Conservation (phyloP, 345 rosid genomes). For the Lepidium sativum region DNA sequence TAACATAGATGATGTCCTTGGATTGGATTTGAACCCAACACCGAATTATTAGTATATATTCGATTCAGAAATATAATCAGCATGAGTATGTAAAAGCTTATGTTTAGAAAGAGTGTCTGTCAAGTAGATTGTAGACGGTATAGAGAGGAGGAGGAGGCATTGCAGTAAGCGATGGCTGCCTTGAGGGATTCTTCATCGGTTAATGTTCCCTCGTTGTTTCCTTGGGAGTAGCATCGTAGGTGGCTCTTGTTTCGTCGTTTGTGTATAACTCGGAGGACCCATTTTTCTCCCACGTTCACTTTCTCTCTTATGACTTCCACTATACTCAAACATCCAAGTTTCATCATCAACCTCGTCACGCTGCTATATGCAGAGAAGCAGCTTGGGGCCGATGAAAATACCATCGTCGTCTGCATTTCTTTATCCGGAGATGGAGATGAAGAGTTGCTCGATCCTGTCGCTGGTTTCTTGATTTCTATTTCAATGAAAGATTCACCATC, state of each 20-base stretch:
- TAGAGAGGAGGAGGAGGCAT: slow-evolving; percentile 1
- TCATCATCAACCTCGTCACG: slow-evolving; percentile 16
- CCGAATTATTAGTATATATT: neutral
- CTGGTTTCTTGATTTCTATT: slow-evolving; percentile 9
- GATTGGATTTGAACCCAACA: neutral
- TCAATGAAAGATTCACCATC: slow-evolving; percentile 18
- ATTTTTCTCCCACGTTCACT: slow-evolving; percentile 20
- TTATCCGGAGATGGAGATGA: neutral
- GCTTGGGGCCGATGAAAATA: slow-evolving; percentile 5
- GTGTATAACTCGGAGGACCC: slow-evolving; percentile 15
- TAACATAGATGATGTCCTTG: no score
- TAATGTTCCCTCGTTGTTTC: neutral
- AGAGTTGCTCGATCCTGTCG: neutral
- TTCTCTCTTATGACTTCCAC: slow-evolving; percentile 21
- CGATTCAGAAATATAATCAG: neutral
- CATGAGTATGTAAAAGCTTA: neutral
- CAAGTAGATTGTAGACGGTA: neutral
- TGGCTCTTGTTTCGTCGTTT: slow-evolving; percentile 16
- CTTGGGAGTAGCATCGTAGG: neutral
- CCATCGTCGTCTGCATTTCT: neutral
- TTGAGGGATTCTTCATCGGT: slow-evolving; percentile 12
- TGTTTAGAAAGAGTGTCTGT: neutral
- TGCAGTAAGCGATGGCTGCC: slow-evolving; percentile 25
- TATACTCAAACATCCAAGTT: slow-evolving; percentile 16
- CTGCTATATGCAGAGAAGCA: slow-evolving; percentile 15